phyloP scores from a whole-genome alignment of 768 basidiomycete species.

The Gymnopilus junonius region DNA sequence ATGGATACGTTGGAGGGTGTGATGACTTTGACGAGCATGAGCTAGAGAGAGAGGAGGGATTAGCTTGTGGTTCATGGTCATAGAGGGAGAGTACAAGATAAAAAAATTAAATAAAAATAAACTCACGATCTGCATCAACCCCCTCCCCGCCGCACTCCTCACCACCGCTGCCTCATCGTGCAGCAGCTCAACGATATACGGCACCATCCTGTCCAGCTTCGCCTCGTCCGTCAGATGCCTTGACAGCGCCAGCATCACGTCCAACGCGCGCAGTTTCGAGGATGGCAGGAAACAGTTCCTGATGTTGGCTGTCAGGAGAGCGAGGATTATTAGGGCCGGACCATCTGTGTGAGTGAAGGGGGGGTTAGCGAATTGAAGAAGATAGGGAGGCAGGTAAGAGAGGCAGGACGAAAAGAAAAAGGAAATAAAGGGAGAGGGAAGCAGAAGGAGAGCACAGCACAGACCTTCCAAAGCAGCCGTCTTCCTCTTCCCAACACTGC shows the following conservation, averaged over 20 bases:
- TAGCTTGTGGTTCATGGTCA: background rate
- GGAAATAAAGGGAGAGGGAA: too few species aligned
- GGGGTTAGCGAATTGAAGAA: too few species aligned
- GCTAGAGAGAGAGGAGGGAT: conserved; percentile 21
- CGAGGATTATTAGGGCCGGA: conserved; percentile 77
- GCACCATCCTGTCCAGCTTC: conserved; percentile 90
- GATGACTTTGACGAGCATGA: conserved; percentile 72
- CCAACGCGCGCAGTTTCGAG: conserved; percentile 73
- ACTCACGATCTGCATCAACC: conserved; percentile 83
- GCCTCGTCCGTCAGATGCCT: conserved; percentile 92
- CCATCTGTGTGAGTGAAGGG: background rate
- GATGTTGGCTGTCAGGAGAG: conserved; percentile 85
- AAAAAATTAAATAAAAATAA: background rate
- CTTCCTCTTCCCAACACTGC: conserved; percentile 32
- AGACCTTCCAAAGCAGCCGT: background rate
- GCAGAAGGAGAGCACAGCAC: too few species aligned
- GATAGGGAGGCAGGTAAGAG: too few species aligned
- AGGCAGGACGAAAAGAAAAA: too few species aligned
- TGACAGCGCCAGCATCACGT: conserved; percentile 83
- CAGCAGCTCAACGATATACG: conserved; percentile 87
- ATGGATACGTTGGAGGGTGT: conserved; percentile 60
- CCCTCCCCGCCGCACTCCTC: conserved; percentile 76
- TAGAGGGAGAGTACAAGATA: too few species aligned
- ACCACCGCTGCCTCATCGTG: conserved; percentile 89
- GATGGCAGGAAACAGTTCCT: conserved; percentile 85